Base-by-base conservation (phyloP, 2,329 filamentous ascomycete genomes). In the Paecilomyces fulvus region DNA sequence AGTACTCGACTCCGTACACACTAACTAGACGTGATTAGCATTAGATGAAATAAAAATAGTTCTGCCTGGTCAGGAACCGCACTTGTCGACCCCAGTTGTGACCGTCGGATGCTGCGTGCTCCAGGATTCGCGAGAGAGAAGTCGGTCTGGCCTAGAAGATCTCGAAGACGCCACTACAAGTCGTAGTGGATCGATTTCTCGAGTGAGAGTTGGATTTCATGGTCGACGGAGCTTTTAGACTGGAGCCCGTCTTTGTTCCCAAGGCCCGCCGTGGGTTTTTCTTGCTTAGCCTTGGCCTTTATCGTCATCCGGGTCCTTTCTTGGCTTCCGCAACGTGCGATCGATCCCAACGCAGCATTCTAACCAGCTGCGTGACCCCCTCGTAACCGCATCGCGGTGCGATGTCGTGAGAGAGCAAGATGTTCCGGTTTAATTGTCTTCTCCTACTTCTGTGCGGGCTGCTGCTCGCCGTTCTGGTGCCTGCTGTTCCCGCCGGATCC, bases 401-500 rank as follows among this genome's bases (percentile, higher is more conserved):
- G 37, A 43, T 43, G 37, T 17, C 37, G 37, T 49, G 48, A 49
- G 10, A 49, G 48, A 17, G 23, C 58, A 58, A 55, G 49, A 67
- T 67, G 64, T 61, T 58, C 56, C 48, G 61, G 20, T 52, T 61
- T 28, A 57, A 51, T 37, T 54, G 57, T 30, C 49, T 60, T 33
- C 46, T 66, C 14, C 46, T 67, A 30, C 51, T 67, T 50, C 48
- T 59, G 8, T 60, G 60, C 54, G 49, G 58, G 49, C 54, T 61
- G 48, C 48, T 64, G 14, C 61, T 63, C 17, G 59, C 63, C 28
- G 30, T 55, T 14, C 53, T 53, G 21, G 61, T 63, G 28, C 62
- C 61, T 48, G 69, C 70, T 33, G 63, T 73, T 56, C 71, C 71
- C 58, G 72, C 71, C 28, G 69, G 65, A 53, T 71, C 70, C 49